Evolutionary conservation across 2,329 filamentous ascomycete species (phyloP), one percentile per base, ranked within the genome.

Genomic region (Xylariaceae sp.): DNA sequence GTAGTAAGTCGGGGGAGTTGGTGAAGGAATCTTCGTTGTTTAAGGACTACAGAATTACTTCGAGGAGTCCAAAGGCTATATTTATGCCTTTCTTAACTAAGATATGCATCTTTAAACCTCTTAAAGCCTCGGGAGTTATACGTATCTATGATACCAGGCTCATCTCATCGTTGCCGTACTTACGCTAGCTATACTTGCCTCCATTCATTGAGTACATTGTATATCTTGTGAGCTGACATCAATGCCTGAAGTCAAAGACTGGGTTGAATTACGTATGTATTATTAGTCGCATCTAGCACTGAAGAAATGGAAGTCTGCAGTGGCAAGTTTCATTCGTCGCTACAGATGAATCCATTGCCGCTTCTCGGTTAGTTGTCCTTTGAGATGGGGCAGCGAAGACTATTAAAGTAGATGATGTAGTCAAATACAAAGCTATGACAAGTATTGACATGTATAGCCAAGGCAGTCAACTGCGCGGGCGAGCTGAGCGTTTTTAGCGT

Each of bases 51-150:
- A 41, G 10, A 19, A 16, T 49, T 16, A 7, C 4, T 40, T n/a
- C 21, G 12, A 18, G 37, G 50, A 52, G 45, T 16, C 7, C 6
- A 9, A 49, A 10, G 1, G 44, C 9, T 26, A 49, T 54, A 61
- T 59, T 50, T 59, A 61, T 61, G 21, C 42, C 10, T 20, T 40
- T 14, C 42, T 47, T 37, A 4, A 37, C 14, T 16, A 16, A 12
- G 32, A 37, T 37, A 10, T 4, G 32, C 14, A 3, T 16, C 32
- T 37, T 7, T 37, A 37, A 7, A 16, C 32, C 14, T 3, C 9
- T 37, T 37, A 10, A 3, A 37, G 7, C 14, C 14, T 7, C 3
- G 3, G 7, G 12, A 3, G 14, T 7, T 3, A 16, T 37, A 37
- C 14, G 32, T 10, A 37, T 10, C 32, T 37, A 37, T 37, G 32